These are phyloP conservation scores for Ganoderma boninense DNA, from an alignment of 1,284 basidiomycete species.

Conservation along the genomic window DNA sequence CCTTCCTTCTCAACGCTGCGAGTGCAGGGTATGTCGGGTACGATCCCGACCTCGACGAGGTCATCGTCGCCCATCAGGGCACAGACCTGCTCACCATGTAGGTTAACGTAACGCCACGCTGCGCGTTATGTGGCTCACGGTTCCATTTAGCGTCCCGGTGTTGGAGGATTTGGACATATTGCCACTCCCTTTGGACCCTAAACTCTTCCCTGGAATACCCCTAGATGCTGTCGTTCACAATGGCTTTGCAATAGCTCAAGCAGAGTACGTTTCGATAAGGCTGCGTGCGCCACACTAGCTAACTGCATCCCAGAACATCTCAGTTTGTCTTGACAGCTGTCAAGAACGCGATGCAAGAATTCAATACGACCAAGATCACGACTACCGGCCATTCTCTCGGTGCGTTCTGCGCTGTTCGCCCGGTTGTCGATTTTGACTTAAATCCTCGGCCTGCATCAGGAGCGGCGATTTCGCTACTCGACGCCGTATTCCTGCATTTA, in stretches of 20 bases:
- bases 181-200: slow-evolving; percentile 34
- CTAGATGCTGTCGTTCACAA: slow-evolving; percentile 57
- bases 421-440: slow-evolving; percentile 29
- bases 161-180: slow-evolving; percentile 44
- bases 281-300: background rate
- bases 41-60: slow-evolving; percentile 49
- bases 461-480: slow-evolving; percentile 56
- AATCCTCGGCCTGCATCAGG: slow-evolving; percentile 31
- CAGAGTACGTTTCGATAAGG: slow-evolving; percentile 44
- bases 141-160: slow-evolving; percentile 35
- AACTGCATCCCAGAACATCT: slow-evolving; percentile 39
- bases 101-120: slow-evolving; percentile 16
- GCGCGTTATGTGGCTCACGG: background rate
- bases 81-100: slow-evolving; percentile 57
- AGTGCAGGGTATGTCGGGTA: slow-evolving; percentile 54
- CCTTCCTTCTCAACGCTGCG: slow-evolving; percentile 31
- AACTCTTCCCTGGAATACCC: slow-evolving; percentile 64
- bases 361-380: slow-evolving; percentile 42
- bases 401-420: slow-evolving; percentile 13
- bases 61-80: slow-evolving; percentile 64
- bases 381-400: slow-evolving; percentile 51
- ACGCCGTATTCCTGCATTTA: slow-evolving; percentile 53
- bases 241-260: slow-evolving; percentile 63
- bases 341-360: slow-evolving; percentile 39
- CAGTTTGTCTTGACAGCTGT: slow-evolving; percentile 46